Conservation (phyloP, 441 rosid genomes). For the Brassica hybrid region DNA sequence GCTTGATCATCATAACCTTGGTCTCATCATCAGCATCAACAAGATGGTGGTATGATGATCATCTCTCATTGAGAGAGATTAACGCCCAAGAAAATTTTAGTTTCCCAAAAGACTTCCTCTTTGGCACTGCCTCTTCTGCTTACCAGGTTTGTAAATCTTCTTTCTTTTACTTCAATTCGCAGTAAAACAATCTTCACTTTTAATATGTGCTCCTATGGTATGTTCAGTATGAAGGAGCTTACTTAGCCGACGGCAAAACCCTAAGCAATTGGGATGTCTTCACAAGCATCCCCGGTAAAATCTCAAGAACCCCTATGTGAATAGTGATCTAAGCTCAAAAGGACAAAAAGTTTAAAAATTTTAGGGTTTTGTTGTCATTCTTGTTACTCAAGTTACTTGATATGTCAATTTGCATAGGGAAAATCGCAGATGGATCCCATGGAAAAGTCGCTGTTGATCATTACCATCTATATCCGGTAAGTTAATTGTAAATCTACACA, state of each 20-base stretch:
- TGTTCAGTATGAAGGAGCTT: conserved; percentile 75
- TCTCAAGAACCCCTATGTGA: not conserved
- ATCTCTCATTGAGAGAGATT: conserved; percentile 20
- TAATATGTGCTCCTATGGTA: not conserved
- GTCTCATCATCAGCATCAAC: conserved; percentile 20
- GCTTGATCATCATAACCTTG: conserved; percentile 28
- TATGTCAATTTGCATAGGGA: conserved; percentile 43
- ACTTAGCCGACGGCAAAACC: conserved; percentile 67
- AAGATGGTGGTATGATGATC: conserved; percentile 21
- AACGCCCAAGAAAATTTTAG: not conserved
- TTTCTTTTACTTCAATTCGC: not conserved
- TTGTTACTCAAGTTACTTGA: conserved; percentile 8
- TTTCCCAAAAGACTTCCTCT: conserved; percentile 61
- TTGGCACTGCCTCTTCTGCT: conserved; percentile 80
- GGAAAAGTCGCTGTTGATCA: conserved; percentile 71
- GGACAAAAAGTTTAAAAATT: not conserved
- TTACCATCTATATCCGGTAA: conserved; percentile 63
- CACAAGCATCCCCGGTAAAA: conserved; percentile 54
- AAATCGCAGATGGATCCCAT: conserved; percentile 56
- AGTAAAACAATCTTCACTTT: not conserved
- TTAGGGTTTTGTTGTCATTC: not conserved
- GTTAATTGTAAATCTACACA: not conserved
- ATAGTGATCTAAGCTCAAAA: not conserved
- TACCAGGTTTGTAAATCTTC: conserved; percentile 55
- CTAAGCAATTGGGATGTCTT: conserved; percentile 72